Percentiles rank a stretch among this genome's conserved stretches.
Evolutionary conservation across 352 stramenopile species (phyloP).

Genomic region (Pseudoperonospora humuli): DNA sequence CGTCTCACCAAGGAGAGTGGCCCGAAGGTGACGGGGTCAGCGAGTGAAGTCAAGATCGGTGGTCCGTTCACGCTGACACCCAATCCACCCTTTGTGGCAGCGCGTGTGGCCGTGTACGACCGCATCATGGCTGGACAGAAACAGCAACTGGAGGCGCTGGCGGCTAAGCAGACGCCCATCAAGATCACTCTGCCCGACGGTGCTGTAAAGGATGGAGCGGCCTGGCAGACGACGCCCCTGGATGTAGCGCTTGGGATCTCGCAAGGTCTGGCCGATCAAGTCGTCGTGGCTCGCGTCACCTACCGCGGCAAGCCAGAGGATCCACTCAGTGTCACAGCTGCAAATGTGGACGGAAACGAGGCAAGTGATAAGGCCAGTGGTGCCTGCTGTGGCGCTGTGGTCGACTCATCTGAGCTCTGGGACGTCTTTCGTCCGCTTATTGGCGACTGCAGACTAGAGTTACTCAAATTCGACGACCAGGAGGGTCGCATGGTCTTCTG

Average conservation of each 20-base stretch:
- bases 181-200: conserved; percentile 96
- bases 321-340: conserved; percentile 73
- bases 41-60: conserved; percentile 67
- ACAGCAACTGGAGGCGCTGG: conserved; percentile 55
- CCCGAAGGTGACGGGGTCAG: conserved; percentile 43
- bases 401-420: conserved; percentile 87
- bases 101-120: conserved; percentile 84
- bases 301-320: conserved; percentile 63
- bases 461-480: conserved; percentile 98
- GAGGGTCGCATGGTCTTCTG: conserved; percentile 95
- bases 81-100: conserved; percentile 78
- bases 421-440: conserved; percentile 96
- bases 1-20: conserved; percentile 72
- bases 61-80: conserved; percentile 67
- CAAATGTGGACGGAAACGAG: conserved; percentile 86
- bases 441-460: conserved; percentile 91
- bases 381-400: conserved; percentile 44
- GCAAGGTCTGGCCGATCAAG: conserved; percentile 90
- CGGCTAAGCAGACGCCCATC: conserved; percentile 88
- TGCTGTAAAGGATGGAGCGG: conserved; percentile 84
- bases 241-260: conserved; percentile 94
- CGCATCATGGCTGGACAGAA: conserved; percentile 65
- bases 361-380: conserved; percentile 41
- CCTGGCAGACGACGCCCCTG: conserved; percentile 94
- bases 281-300: conserved; percentile 91